Conservation (phyloP, 805 yeast species). For the Candida michaelii region DNA sequence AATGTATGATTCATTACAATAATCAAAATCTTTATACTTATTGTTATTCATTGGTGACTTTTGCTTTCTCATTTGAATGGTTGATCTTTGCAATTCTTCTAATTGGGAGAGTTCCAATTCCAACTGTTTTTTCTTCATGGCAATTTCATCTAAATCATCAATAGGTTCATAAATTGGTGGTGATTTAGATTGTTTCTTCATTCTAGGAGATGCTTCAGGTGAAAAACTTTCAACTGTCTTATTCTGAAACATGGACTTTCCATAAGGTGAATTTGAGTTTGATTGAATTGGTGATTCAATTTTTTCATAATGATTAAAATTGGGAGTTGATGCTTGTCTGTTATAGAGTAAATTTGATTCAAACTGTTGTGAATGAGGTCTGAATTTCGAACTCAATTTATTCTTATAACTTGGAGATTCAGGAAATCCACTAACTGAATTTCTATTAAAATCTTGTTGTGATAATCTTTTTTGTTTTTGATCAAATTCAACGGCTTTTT, state of each 20-base stretch:
- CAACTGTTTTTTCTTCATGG: conserved; percentile 36
- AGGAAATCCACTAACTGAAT: conserved; percentile 13
- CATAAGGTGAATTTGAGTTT: conserved; percentile 6
- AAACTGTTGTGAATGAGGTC: conserved; percentile 19
- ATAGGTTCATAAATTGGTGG: conserved; percentile 4
- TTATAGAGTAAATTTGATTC: conserved; percentile 5
- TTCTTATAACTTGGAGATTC: conserved; percentile 12
- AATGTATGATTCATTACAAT: conserved; percentile 28
- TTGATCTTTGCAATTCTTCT: conserved; percentile 16
- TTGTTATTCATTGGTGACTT: conserved; percentile 11
- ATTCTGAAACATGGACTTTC: conserved; percentile 17
- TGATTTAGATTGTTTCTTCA: conserved; percentile 5
- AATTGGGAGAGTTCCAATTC: conserved; percentile 37
- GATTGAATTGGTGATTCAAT: background rate
- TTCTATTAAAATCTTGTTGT: conserved; percentile 15
- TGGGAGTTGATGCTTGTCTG: conserved; percentile 17
- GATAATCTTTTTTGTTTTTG: conserved; percentile 13
- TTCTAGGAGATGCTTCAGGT: conserved; percentile 19
- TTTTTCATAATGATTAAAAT: conserved; percentile 12
- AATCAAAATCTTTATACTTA: conserved; percentile 11
- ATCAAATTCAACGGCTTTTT: conserved; percentile 16
- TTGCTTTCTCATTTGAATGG: conserved; percentile 11
- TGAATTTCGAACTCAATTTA: conserved; percentile 12
- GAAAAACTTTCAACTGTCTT: conserved; percentile 28
- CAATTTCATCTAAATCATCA: conserved; percentile 31